Percentiles rank a stretch among this genome's conserved stretches.
phyloP scores from a whole-genome alignment of 805 yeast species.

The Pichia thaimueangensis region DNA sequence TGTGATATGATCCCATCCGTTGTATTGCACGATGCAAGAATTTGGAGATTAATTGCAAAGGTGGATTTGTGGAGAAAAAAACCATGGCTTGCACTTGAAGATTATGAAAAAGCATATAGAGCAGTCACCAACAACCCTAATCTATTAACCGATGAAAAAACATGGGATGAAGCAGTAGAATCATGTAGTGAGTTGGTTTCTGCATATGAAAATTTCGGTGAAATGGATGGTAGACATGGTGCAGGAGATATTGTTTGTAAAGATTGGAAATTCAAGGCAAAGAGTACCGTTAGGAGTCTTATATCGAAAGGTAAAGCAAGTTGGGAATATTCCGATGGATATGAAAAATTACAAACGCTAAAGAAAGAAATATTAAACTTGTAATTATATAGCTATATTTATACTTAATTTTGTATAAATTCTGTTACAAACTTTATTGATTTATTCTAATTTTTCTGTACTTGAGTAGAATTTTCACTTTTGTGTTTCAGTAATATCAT shows the following conservation, averaged over 20 bases:
- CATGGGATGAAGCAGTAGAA: constrained; percentile 77
- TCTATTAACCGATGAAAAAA: constrained; percentile 49
- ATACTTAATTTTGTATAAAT: constrained; percentile 1
- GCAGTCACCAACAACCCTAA: constrained; percentile 62
- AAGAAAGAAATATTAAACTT: constrained; percentile 36
- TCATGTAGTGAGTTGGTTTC: constrained; percentile 73
- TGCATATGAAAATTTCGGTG: constrained; percentile 86
- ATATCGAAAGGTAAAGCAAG: constrained; percentile 70
- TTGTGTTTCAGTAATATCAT: too few species aligned
- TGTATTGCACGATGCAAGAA: constrained; percentile 57
- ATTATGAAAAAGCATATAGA: constrained; percentile 81
- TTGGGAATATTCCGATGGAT: constrained; percentile 80
- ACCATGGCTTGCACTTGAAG: constrained; percentile 84
- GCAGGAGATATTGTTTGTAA: constrained; percentile 83
- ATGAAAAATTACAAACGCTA: constrained; percentile 54
- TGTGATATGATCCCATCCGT: constrained; percentile 62
- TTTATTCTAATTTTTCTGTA: too few species aligned
- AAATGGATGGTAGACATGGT: constrained; percentile 66
- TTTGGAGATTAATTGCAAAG: constrained; percentile 80
- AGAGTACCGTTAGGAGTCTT: constrained; percentile 62
- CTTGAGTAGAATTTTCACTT: too few species aligned
- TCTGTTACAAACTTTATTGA: too few species aligned
- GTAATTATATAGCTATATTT: constrained; percentile 2
- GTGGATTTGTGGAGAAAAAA: constrained; percentile 81
- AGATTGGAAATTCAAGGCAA: constrained; percentile 86